Percentiles rank a stretch among this genome's conserved stretches.
These are phyloP conservation scores for Knoxdaviesia capensis DNA, from an alignment of 2,329 filamentous ascomycete genomes.

Conservation along the genomic window DNA sequence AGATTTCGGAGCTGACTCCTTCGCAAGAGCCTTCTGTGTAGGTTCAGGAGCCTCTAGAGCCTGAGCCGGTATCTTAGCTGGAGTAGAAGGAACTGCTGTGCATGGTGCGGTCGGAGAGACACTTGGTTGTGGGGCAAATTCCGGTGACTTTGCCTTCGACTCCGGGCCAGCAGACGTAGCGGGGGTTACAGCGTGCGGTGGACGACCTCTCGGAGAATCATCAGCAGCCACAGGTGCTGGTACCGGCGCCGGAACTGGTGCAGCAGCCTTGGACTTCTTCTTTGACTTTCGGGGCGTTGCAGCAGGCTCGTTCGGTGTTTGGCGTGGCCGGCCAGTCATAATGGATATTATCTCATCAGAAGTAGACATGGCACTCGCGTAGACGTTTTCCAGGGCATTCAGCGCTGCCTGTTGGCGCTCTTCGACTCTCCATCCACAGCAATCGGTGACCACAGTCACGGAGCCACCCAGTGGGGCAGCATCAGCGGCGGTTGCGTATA, in stretches of 20 bases:
- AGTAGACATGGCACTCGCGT: conserved; percentile 48
- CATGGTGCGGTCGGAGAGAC: too few relatives aligned
- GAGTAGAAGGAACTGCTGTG: too few relatives aligned
- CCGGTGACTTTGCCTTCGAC: too few relatives aligned
- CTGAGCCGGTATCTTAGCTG: too few relatives aligned
- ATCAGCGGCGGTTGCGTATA: conserved; percentile 81
- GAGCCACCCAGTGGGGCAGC: conserved; percentile 71
- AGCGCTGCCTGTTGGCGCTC: conserved; percentile 51
- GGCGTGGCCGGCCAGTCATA: background rate
- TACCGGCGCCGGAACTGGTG: background rate
- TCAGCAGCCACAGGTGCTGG: too few relatives aligned
- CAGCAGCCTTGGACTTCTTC: background rate
- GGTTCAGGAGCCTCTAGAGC: too few relatives aligned
- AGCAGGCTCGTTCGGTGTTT: background rate
- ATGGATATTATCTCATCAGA: conserved; percentile 21
- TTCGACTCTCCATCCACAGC: conserved; percentile 59
- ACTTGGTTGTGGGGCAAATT: too few relatives aligned
- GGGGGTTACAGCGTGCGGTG: too few relatives aligned
- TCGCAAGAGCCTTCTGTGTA: too few relatives aligned
- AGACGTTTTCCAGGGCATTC: conserved; percentile 48
- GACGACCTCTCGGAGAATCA: too few relatives aligned
- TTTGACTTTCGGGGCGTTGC: background rate
- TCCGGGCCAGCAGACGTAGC: too few relatives aligned
- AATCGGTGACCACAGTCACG: conserved; percentile 79
- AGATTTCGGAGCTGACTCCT: too few relatives aligned